Conservation (phyloP, 129 eudicot species). For the Mikania micrantha region DNA sequence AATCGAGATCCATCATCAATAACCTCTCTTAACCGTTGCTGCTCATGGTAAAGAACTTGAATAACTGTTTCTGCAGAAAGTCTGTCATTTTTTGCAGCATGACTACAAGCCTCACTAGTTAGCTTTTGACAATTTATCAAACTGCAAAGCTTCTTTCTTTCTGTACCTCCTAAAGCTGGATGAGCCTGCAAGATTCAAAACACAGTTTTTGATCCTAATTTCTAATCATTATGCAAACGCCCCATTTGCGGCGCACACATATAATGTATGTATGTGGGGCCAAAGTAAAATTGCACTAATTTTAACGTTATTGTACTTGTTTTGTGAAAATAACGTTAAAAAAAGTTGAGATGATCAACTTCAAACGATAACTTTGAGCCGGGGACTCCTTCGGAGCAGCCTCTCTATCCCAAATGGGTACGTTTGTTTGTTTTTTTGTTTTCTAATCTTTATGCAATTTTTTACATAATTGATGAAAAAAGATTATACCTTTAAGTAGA, state of each 20-base stretch:
- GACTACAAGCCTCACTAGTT: constrained; percentile 73
- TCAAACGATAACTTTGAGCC: too few species aligned
- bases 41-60: constrained; percentile 91
- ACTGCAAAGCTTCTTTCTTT: constrained; percentile 75
- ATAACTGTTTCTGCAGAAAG: constrained; percentile 72
- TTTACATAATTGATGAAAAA: neutral
- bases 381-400: too few species aligned
- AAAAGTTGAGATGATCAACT: too few species aligned
- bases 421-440: too few species aligned
- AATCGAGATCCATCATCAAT: constrained; percentile 27
- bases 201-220: neutral
- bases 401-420: too few species aligned
- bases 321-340: too few species aligned
- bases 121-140: constrained; percentile 85
- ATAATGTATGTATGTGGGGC: too few species aligned
- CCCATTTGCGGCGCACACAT: too few species aligned
- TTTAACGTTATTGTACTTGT: too few species aligned
- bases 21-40: constrained; percentile 55
- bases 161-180: constrained; percentile 59
- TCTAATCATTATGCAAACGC: neutral
- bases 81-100: constrained; percentile 79
- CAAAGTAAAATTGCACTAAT: too few species aligned
- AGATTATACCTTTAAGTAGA: constrained; percentile 67
- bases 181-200: constrained; percentile 58
- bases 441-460: neutral